Evolutionary conservation across 2,329 filamentous ascomycete genomes (phyloP).

Genomic region (Botrytis squamosa): DNA sequence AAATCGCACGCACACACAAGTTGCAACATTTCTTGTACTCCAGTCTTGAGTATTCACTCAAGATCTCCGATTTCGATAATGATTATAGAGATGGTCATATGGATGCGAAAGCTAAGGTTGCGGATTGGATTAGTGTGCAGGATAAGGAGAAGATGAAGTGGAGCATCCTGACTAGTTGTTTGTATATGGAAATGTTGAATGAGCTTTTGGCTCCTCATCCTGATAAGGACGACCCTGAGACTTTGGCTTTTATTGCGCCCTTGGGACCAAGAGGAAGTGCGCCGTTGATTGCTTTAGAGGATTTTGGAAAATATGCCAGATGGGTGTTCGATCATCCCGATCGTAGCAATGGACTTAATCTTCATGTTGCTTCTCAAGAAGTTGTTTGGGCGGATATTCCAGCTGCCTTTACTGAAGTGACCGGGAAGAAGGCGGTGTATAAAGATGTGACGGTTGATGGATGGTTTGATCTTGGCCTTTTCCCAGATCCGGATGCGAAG

Average conservation of each 20-base stretch:
- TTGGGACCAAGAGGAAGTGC: conserved; percentile 23
- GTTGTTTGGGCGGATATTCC: conserved; percentile 29
- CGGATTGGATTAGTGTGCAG: conserved; percentile 30
- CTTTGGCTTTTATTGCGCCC: conserved; percentile 26
- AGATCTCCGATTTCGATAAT: conserved; percentile 41
- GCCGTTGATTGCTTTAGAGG: conserved; percentile 33
- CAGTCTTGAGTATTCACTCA: conserved; percentile 42
- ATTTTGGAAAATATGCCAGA: conserved; percentile 32
- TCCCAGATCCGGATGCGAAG: conserved; percentile 27
- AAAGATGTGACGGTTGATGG: conserved; percentile 28
- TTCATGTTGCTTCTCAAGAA: conserved; percentile 33
- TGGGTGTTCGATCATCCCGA: conserved; percentile 36
- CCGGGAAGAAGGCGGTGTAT: conserved; percentile 27
- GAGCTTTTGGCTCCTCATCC: conserved; percentile 29
- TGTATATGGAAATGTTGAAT: conserved; percentile 38
- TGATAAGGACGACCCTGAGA: conserved; percentile 20
- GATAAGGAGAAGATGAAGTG: conserved; percentile 27
- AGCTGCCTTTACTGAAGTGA: conserved; percentile 26
- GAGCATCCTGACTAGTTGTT: conserved; percentile 36
- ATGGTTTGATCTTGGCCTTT: conserved; percentile 25
- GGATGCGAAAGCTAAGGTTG: conserved; percentile 42
- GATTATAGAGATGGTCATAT: conserved; percentile 43
- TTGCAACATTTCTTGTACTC: conserved; percentile 41
- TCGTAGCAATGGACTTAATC: conserved; percentile 30
- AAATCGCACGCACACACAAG: conserved; percentile 33